Conservation (phyloP, 208 protist genomes). For the Crithidia sp. region DNA sequence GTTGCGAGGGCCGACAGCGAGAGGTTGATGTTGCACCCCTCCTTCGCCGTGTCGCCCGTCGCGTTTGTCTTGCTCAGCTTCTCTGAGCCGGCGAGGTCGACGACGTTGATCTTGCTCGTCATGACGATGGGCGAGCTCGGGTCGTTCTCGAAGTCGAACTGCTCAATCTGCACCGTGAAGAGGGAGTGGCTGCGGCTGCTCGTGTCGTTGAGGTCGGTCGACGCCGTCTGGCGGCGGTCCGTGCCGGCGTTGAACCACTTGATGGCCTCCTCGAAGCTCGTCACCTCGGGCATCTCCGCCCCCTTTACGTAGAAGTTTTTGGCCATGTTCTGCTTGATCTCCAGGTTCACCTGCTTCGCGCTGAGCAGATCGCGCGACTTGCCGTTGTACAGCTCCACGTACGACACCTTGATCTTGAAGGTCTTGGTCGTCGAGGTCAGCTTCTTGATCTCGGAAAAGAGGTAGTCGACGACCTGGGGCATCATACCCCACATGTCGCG, state of each 20-base stretch:
- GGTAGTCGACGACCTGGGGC: constrained; percentile 87
- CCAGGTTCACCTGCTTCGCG: constrained; percentile 81
- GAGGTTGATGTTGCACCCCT: constrained; percentile 95
- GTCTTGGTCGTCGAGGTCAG: constrained; percentile 79
- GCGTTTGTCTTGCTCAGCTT: constrained; percentile 94
- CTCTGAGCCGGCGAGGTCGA: constrained; percentile 95
- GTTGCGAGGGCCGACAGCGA: constrained; percentile 92
- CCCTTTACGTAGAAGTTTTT: constrained; percentile 94
- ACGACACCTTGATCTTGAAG: constrained; percentile 90
- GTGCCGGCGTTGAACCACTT: constrained; percentile 90
- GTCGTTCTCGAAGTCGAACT: constrained; percentile 90
- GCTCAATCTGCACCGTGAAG: constrained; percentile 90
- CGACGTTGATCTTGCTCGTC: constrained; percentile 93
- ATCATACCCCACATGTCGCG: constrained; percentile 91
- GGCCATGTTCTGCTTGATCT: constrained; percentile 92
- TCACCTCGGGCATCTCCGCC: constrained; percentile 90
- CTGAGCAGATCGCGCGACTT: constrained; percentile 87
- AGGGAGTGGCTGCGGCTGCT: constrained; percentile 92
- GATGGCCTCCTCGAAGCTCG: constrained; percentile 83
- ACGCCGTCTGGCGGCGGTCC: constrained; percentile 87
- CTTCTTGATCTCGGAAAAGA: constrained; percentile 90
- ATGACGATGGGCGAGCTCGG: constrained; percentile 81
- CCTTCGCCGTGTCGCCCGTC: constrained; percentile 92
- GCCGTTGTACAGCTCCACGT: constrained; percentile 93
- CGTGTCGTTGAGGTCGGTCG: constrained; percentile 91